Base-by-base conservation (phyloP, 2,329 filamentous ascomycete genomes). In the Allantophomopsis lycopodina region DNA sequence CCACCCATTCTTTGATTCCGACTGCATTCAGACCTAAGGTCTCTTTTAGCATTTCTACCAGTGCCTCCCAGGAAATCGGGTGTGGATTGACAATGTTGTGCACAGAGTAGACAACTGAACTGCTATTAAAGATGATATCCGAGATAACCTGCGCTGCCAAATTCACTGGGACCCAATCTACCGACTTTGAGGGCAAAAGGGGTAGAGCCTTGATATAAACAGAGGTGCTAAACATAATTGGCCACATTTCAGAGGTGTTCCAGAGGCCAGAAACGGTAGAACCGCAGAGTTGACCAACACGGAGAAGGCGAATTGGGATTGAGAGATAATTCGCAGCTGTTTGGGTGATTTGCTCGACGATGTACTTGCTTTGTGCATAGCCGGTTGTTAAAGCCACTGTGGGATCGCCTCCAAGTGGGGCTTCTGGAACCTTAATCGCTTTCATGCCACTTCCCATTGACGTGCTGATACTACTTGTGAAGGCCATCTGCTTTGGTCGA, bases 311-410 rank as follows among this genome's bases (percentile, higher is more conserved):
- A 32, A 46, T 46, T 7, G 44, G 44, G n/a, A 52, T 44, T 4
- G 31, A 16, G 12, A 51, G 44, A 10, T 15, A 35, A 2, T 14
- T n/a, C 15, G n/a, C 11, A 2, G 46, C 46, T 5, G 43, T 45
- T 46, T 52, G 49, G 5, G 45, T 48, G 30, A 54, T 39, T 16
- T 48, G 43, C 31, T 54, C 51, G 13, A 50, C 48, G 15, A 54
- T 50, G 32, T 49, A 54, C 48, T 54, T 54, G 35, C 47, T 50
- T 35, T 51, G 48, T 12, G 50, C 49, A 30, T 54, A 54, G 4
- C 51, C 51, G 4, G 48, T 54, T 7, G 41, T 32, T 11, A 52
- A 39, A 3, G 49, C 47, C 14, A 48, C 43, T 1, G 37, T 39
- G 2, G 48, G 47, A 36, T 51, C 46, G 5, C 35, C 12, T 4